Percentiles rank a stretch among this genome's conserved stretches.
Evolutionary conservation across 78 protist species (phyloP).

Genomic region (Pirum gemmata): DNA sequence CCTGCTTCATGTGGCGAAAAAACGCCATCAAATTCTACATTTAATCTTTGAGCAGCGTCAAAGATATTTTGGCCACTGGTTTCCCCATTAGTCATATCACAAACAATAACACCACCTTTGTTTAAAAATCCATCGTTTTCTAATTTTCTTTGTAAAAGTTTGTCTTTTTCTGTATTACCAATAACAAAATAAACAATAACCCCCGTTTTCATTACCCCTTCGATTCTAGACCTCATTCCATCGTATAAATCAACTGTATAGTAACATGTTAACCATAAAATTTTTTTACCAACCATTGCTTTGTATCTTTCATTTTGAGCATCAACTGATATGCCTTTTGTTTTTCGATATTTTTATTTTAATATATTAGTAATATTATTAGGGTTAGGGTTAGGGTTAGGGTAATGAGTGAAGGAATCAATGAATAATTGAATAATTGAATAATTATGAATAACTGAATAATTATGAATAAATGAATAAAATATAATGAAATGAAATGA

Average conservation of each 20-base stretch:
- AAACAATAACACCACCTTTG: not conserved
- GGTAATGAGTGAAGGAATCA: no score
- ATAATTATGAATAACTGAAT: no score
- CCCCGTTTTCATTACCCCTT: not conserved
- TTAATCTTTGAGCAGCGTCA: not conserved
- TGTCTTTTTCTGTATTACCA: not conserved
- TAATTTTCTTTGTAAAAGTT: not conserved
- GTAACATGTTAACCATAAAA: constrained; percentile 7
- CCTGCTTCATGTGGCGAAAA: constrained; percentile 40
- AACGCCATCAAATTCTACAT: constrained; percentile 40
- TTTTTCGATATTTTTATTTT: no score
- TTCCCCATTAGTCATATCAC: constrained; percentile 38
- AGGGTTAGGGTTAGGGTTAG: no score
- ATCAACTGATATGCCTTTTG: not conserved
- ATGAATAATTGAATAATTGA: no score
- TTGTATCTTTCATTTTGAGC: not conserved
- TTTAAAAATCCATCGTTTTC: not conserved
- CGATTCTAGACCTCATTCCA: not conserved
- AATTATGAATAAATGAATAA: no score
- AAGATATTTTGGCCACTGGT: constrained; percentile 15
- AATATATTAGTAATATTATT: no score
- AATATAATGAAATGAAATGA: no score
- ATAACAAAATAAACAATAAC: not conserved
- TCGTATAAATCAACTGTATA: constrained; percentile 17
- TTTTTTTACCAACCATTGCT: not conserved